phyloP scores from a whole-genome alignment of 2,329 filamentous ascomycete genomes.

The Aspergillus bombycis region DNA sequence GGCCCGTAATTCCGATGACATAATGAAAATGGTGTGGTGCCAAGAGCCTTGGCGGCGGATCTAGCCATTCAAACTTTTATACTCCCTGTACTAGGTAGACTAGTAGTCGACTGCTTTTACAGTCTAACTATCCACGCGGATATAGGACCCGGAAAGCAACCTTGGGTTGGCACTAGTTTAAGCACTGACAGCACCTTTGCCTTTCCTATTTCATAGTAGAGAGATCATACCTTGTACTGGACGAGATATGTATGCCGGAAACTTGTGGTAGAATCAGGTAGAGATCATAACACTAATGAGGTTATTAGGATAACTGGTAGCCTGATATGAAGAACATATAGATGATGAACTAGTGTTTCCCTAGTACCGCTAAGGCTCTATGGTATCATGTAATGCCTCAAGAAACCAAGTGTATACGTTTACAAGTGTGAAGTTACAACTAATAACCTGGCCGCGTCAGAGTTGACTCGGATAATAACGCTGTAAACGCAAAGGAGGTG shows the following conservation, averaged over 20 bases:
- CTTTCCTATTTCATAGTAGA: neutral
- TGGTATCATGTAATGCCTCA: neutral
- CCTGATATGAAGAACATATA: neutral
- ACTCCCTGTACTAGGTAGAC: too few species aligned
- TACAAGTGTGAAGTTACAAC: neutral
- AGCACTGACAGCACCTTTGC: neutral
- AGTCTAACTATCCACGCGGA: neutral
- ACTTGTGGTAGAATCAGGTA: too few species aligned
- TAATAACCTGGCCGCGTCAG: neutral
- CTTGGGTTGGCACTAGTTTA: neutral
- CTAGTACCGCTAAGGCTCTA: neutral
- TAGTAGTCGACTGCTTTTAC: too few species aligned
- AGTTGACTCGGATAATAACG: neutral
- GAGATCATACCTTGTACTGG: too few species aligned
- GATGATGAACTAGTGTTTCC: too few species aligned
- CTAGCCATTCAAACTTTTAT: neutral
- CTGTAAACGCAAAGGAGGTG: too few species aligned
- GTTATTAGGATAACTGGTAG: neutral
- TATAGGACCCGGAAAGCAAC: neutral
- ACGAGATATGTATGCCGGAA: too few species aligned
- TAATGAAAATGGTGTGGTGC: neutral
- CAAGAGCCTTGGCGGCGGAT: slow-evolving; percentile 10
- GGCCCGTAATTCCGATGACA: neutral
- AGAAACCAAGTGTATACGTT: neutral
- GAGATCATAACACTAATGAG: too few species aligned